phyloP scores from a whole-genome alignment of 345 rosid species.

The Eucalyptus virginea region DNA sequence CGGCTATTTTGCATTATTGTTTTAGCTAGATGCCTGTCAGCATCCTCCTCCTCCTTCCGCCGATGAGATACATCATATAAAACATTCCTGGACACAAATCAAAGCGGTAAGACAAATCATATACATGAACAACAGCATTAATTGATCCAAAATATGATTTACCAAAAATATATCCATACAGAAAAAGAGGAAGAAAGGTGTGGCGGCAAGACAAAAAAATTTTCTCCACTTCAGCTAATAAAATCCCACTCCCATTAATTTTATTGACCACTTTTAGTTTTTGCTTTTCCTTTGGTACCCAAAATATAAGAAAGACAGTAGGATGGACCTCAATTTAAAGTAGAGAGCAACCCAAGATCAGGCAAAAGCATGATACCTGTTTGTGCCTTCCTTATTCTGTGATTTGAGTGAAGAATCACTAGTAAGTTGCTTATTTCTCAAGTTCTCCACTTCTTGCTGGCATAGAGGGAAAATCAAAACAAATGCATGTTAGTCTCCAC shows the following conservation, averaged over 20 bases:
- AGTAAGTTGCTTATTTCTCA: conserved; percentile 35
- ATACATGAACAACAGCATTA: not conserved
- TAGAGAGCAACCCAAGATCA: not conserved
- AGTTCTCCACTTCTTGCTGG: conserved; percentile 58
- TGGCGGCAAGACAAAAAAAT: not conserved
- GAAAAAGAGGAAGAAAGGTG: not conserved
- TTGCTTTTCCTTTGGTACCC: not conserved
- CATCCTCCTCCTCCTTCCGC: conserved; percentile 53
- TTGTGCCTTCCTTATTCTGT: conserved; percentile 7
- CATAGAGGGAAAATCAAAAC: conserved; percentile 1
- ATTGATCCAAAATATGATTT: not conserved
- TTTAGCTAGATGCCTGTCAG: conserved; percentile 65
- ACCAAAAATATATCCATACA: not conserved
- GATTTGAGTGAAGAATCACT: conserved; percentile 22
- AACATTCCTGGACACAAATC: conserved; percentile 17
- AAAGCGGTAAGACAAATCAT: not conserved
- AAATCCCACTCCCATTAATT: not conserved
- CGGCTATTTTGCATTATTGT: conserved; percentile 64
- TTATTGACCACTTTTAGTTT: not conserved
- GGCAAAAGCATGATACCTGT: conserved; percentile 23
- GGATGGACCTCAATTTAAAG: not conserved
- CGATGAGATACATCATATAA: conserved; percentile 23
- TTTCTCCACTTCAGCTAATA: not conserved
- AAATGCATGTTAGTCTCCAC: not conserved
- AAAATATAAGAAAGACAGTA: not conserved